Base-by-base conservation (phyloP, 2,329 filamentous ascomycete genomes). In the Stachybotrys chartarum region DNA sequence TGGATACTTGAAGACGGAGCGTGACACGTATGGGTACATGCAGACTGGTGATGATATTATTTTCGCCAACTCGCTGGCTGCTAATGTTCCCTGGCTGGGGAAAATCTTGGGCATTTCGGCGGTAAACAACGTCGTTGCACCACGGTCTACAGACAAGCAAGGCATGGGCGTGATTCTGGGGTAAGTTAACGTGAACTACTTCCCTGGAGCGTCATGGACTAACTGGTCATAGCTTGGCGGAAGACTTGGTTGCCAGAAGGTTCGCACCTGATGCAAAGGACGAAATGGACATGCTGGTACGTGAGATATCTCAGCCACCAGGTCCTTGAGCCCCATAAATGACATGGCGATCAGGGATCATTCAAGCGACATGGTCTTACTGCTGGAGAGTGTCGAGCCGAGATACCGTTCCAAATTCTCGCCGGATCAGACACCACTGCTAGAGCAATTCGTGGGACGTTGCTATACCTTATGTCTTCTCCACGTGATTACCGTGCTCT, bases 351-450 rank as follows among this genome's bases (percentile, higher is more conserved):
- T 7, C 32, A 52, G 50, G 50, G 50, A 24, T 52, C 50, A 5
- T 52, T 52, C 32, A 24, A 42, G 11, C 32, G 50, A 10, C 50
- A 52, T 44, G 50, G 50, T 30, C 32, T 52, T 44, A 39, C 50
- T 5, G n/a, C 42, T 16, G 7, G 30, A n/a, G 31, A 52, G 44
- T 52, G 50, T 32, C 30, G 72, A 12, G 73, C 78, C 54, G 68
- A 65, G 31, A 55, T 65, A 1, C 58, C 62, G 1, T 59, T 66
- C 46, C 64, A 68, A 53, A 66, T 66, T 51, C 54, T 56, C 30
- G 67, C 58, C 46, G 68, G 61, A 18, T 78, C 78, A 1, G 81
- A 84, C 59, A 82, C 78, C 6, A 80, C 79, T 0, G 76, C 80
- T 0, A 77, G 74, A 1, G 72, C 74, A 0, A 70, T 83, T 3